Percentiles rank a stretch among this genome's conserved stretches.
These are phyloP conservation scores for Pneumocystis murina DNA, from an alignment of 1,139 yeast genomes.

Conservation along the genomic window DNA sequence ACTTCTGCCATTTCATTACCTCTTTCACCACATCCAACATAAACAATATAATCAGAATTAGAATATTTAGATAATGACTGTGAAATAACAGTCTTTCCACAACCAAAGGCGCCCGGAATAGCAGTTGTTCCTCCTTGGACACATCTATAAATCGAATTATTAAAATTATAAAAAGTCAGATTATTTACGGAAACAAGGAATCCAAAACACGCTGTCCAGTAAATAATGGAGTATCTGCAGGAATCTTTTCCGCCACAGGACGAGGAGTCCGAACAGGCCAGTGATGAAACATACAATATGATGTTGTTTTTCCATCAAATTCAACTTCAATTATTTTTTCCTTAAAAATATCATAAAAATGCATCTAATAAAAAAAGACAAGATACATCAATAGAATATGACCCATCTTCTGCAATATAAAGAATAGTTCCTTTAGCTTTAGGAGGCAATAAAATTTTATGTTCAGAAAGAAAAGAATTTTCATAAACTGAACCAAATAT, in stretches of 20 bases:
- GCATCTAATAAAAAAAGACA: background rate
- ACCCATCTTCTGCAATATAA: slow-evolving; percentile 75
- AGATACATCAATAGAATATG: slow-evolving; percentile 55
- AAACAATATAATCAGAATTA: slow-evolving; percentile 88
- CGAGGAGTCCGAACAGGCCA: slow-evolving; percentile 99
- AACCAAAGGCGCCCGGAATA: slow-evolving; percentile 99
- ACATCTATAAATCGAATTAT: slow-evolving; percentile 29
- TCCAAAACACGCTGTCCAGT: slow-evolving; percentile 99
- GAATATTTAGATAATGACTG: slow-evolving; percentile 94
- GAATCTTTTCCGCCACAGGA: slow-evolving; percentile 84
- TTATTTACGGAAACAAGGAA: slow-evolving; percentile 60
- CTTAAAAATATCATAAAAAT: background rate
- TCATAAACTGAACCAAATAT: slow-evolving; percentile 87
- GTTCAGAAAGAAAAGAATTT: slow-evolving; percentile 81
- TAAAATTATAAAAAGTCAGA: background rate
- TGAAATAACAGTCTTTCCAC: slow-evolving; percentile 97
- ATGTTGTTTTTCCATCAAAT: slow-evolving; percentile 70
- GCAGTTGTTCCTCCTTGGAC: slow-evolving; percentile 99
- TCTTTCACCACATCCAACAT: slow-evolving; percentile 87
- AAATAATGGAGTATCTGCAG: slow-evolving; percentile 86
- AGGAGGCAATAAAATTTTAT: slow-evolving; percentile 89
- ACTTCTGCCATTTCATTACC: slow-evolving; percentile 99
- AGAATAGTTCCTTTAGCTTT: slow-evolving; percentile 96
- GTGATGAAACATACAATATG: slow-evolving; percentile 89
- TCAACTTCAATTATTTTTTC: slow-evolving; percentile 85